These are phyloP conservation scores for Massospora cicadina DNA, from an alignment of 371 early-diverging fungal genomes.

Conservation along the genomic window DNA sequence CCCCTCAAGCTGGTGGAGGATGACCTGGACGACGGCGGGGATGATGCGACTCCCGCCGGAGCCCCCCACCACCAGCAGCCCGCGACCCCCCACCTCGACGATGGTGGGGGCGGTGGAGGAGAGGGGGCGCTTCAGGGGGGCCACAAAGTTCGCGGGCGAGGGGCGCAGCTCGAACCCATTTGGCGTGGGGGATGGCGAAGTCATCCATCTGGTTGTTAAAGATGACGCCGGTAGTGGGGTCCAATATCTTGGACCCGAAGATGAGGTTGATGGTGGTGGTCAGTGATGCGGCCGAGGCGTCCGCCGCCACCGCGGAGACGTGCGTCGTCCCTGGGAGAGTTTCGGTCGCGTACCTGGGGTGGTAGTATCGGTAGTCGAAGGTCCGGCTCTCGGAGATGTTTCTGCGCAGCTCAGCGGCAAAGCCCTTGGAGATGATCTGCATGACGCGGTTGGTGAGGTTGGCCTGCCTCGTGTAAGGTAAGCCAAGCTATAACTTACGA, in stretches of 20 bases:
- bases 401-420: conserved; percentile 36
- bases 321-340: conserved; percentile 96
- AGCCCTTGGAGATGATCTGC: conserved; percentile 45
- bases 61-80: conserved; percentile 60
- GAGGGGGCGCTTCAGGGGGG: conserved; percentile 80
- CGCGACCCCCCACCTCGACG: conserved; percentile 37
- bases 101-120: conserved; percentile 84
- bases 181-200: conserved; percentile 74
- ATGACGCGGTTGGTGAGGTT: conserved; percentile 23
- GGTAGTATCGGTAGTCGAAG: conserved; percentile 47
- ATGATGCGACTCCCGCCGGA: conserved; percentile 94
- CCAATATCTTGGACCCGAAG: conserved; percentile 91
- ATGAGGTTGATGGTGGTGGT: conserved; percentile 87
- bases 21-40: conserved; percentile 55
- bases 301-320: conserved; percentile 71
- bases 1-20: conserved; percentile 57
- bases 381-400: conserved; percentile 42
- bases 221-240: conserved; percentile 86
- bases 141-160: conserved; percentile 64
- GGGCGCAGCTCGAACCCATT: conserved; percentile 74
- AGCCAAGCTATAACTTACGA: conserved; percentile 13
- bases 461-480: neutral
- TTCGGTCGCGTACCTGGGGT: conserved; percentile 49
- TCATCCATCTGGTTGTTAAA: conserved; percentile 98
- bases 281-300: conserved; percentile 70